Percentiles rank a stretch among this genome's conserved stretches.
Conservation (phyloP, 1,284 basidiomycete species). For the Paramarasmius palmivorus region DNA sequence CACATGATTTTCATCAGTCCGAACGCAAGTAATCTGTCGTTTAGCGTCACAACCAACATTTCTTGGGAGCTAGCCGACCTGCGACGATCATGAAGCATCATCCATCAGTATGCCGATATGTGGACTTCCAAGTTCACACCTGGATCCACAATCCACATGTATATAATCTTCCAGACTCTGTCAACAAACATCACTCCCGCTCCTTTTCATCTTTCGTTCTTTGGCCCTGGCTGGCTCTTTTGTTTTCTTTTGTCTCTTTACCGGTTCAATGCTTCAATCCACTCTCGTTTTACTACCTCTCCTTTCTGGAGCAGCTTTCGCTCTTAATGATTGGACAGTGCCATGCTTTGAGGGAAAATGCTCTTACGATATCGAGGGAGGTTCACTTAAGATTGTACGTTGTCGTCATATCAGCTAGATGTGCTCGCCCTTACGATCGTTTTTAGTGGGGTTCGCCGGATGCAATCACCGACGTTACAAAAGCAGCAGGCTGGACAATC, state of each 20-base stretch:
- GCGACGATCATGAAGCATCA: too few species aligned
- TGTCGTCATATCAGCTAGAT: neutral
- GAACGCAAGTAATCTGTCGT: too few species aligned
- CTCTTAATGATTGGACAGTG: slow-evolving; percentile 16
- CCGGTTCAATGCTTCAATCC: slow-evolving; percentile 1
- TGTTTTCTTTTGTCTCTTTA: neutral
- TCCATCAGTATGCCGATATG: too few species aligned
- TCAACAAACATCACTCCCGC: neutral
- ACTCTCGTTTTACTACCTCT: slow-evolving; percentile 6
- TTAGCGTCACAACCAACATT: too few species aligned
- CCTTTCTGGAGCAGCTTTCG: slow-evolving; percentile 1
- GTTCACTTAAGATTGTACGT: slow-evolving; percentile 16
- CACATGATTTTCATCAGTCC: too few species aligned
- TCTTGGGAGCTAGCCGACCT: too few species aligned
- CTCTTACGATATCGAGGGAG: slow-evolving; percentile 17
- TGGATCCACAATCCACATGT: too few species aligned
- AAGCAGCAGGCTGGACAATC: slow-evolving; percentile 18
- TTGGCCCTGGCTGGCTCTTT: slow-evolving; percentile 4
- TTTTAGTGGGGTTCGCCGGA: slow-evolving; percentile 15
- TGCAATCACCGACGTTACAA: slow-evolving; percentile 20
- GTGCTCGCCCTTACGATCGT: neutral
- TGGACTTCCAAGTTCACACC: too few species aligned
- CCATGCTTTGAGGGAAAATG: slow-evolving; percentile 16
- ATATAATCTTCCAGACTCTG: too few species aligned
- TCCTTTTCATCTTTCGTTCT: neutral